Percentiles rank a stretch among this genome's conserved stretches.
These are phyloP conservation scores for Annona cherimola DNA, from an alignment of 164 flowering plant genomes.

Conservation along the genomic window DNA sequence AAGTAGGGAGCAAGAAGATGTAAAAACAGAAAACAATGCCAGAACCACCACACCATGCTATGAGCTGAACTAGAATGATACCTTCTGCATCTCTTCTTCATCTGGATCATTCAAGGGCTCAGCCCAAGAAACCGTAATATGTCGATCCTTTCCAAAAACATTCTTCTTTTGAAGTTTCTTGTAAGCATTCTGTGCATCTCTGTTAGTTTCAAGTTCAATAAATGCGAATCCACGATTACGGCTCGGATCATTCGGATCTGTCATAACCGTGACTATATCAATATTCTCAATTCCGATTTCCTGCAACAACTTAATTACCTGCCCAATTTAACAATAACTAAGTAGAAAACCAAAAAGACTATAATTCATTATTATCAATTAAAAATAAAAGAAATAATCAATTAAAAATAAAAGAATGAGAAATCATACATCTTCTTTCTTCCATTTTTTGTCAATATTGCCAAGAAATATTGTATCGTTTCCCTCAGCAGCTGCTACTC, in stretches of 20 bases:
- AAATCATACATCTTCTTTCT: conserved; percentile 32
- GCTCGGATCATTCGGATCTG: conserved; percentile 25
- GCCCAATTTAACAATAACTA: conserved; percentile 1
- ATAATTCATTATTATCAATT: too few relatives aligned
- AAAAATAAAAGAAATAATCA: background rate
- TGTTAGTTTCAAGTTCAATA: conserved; percentile 35
- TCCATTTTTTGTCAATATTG: conserved; percentile 38
- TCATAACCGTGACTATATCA: conserved; percentile 27
- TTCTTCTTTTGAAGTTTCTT: conserved; percentile 36
- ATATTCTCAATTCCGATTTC: conserved; percentile 31
- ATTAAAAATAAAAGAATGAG: background rate
- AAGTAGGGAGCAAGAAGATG: too few relatives aligned
- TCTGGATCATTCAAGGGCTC: conserved; percentile 33
- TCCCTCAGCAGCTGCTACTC: conserved; percentile 28
- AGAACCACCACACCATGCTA: background rate
- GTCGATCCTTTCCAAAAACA: conserved; percentile 24
- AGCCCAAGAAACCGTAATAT: conserved; percentile 39
- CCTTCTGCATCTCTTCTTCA: conserved; percentile 37
- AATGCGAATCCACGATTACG: conserved; percentile 44
- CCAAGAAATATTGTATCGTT: conserved; percentile 41
- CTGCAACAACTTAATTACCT: conserved; percentile 26
- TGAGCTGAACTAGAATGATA: conserved; percentile 7
- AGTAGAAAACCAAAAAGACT: background rate
- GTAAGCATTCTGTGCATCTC: conserved; percentile 36
- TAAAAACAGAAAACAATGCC: too few relatives aligned